These are phyloP conservation scores for Globisporangium parvum DNA, from an alignment of 352 stramenopile species.

Conservation along the genomic window DNA sequence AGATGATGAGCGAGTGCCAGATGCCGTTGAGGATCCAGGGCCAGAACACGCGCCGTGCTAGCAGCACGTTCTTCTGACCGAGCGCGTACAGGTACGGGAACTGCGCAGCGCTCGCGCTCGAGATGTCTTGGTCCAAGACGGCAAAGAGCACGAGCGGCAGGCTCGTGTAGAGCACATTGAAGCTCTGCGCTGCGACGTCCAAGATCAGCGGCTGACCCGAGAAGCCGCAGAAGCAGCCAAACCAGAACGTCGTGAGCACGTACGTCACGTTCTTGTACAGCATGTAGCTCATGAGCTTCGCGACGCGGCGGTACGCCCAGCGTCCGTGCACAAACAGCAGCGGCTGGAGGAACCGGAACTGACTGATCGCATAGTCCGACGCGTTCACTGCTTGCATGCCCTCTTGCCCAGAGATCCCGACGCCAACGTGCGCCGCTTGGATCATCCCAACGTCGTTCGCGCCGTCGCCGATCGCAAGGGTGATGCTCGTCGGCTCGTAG, in stretches of 20 bases:
- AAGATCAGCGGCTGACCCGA: conserved; percentile 75
- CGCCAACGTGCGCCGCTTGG: conserved; percentile 87
- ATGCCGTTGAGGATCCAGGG: conserved; percentile 80
- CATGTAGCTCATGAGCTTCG: conserved; percentile 92
- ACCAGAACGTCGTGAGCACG: conserved; percentile 81
- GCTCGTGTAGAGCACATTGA: conserved; percentile 81
- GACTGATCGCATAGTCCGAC: conserved; percentile 90
- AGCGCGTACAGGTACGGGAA: conserved; percentile 65
- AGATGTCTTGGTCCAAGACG: conserved; percentile 76
- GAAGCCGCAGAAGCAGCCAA: conserved; percentile 72
- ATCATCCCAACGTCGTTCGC: conserved; percentile 98
- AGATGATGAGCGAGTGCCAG: conserved; percentile 78
- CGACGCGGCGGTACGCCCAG: conserved; percentile 89
- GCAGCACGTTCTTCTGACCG: conserved; percentile 59
- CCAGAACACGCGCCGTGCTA: conserved; percentile 66
- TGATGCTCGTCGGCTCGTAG: conserved; percentile 67
- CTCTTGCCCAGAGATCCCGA: conserved; percentile 91
- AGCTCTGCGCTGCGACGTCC: conserved; percentile 72
- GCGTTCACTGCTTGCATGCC: conserved; percentile 91
- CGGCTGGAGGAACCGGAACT: conserved; percentile 92
- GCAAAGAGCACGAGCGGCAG: conserved; percentile 71
- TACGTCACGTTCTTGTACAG: conserved; percentile 94
- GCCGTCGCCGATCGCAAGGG: conserved; percentile 92
- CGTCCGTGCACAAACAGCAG: conserved; percentile 91
- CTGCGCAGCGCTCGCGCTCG: conserved; percentile 51